Evolutionary conservation across 2,329 filamentous ascomycete species (phyloP).

Genomic region (Fusarium redolens): DNA sequence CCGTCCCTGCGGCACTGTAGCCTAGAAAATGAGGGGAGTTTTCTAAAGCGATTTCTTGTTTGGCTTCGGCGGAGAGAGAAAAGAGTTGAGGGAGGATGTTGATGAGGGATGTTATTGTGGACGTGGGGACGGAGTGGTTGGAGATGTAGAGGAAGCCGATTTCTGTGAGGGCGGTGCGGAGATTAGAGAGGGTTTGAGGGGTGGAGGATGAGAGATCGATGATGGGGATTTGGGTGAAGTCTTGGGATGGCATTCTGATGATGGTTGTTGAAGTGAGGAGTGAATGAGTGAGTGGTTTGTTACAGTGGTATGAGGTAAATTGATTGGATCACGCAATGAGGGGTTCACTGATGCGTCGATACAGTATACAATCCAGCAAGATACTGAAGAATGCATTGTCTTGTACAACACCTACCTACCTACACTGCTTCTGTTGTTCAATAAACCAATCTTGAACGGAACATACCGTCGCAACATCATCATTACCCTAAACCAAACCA

Average conservation of each 20-base stretch:
- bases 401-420: background rate
- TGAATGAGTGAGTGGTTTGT: background rate
- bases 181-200: constrained; percentile 55
- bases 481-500: background rate
- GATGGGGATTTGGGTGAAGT: constrained; percentile 58
- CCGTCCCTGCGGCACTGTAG: constrained; percentile 65
- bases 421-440: background rate
- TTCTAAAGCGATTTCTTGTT: constrained; percentile 55
- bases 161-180: constrained; percentile 60
- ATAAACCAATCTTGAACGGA: background rate
- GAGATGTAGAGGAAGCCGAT: constrained; percentile 66
- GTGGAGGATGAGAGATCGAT: constrained; percentile 60
- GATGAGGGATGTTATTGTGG: constrained; percentile 53
- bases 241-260: constrained; percentile 5
- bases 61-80: constrained; percentile 51
- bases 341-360: background rate
- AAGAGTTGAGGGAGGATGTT: constrained; percentile 58
- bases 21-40: constrained; percentile 71
- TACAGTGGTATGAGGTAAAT: background rate
- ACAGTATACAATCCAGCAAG: background rate
- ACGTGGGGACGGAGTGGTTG: constrained; percentile 58
- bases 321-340: background rate
- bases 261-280: background rate
- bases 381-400: background rate
- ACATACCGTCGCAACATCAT: background rate